Base-by-base conservation (phyloP, 139 green algal species). In the Chlorella sp. region DNA sequence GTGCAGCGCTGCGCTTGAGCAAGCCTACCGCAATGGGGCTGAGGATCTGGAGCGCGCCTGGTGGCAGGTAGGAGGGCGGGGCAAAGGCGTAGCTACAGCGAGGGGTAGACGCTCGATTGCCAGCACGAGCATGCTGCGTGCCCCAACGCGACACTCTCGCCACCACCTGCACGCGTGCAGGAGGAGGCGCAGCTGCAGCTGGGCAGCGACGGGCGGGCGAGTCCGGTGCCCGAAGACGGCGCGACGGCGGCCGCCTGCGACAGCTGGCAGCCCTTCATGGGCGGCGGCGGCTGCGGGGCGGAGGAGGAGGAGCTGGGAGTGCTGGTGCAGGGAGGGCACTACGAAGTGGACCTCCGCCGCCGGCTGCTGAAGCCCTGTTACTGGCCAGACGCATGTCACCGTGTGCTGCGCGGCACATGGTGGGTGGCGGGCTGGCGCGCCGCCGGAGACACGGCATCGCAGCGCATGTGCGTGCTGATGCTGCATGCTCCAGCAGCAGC, bases 381-480 rank as follows among this genome's bases (percentile, higher is more conserved):
- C 66, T 87, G 75, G 76, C 87, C 87, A 8, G 82, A 62, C 9
- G 29, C 29, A 7, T 11, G 40, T 2, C 86, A 90, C 74, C 78
- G 87, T 11, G 76, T 89, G 43, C 60, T 84, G 29, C 69, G 87
- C 0, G 87, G 86, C 38, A 85, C 86, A 17, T 91, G 87, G n/a
- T n/a, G n/a, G n/a, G n/a, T n/a, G n/a, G n/a, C n/a, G n/a, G n/a
- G n/a, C n/a, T n/a, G n/a, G n/a, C n/a, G n/a, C n/a, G 84, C n/a
- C n/a, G n/a, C n/a, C n/a, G n/a, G n/a, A n/a, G n/a, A n/a, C n/a
- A n/a, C n/a, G n/a, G n/a, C n/a, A n/a, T n/a, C n/a, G n/a, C n/a
- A n/a, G n/a, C n/a, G n/a, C n/a, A n/a, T n/a, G n/a, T n/a, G n/a
- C n/a, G n/a, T n/a, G n/a, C n/a, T n/a, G n/a, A n/a, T n/a, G n/a